A percentile compares a stretch with the other conserved stretches of the same genome.
Conservation (phyloP, 2,329 filamentous ascomycete genomes). For the Ascochyta rabiei region DNA sequence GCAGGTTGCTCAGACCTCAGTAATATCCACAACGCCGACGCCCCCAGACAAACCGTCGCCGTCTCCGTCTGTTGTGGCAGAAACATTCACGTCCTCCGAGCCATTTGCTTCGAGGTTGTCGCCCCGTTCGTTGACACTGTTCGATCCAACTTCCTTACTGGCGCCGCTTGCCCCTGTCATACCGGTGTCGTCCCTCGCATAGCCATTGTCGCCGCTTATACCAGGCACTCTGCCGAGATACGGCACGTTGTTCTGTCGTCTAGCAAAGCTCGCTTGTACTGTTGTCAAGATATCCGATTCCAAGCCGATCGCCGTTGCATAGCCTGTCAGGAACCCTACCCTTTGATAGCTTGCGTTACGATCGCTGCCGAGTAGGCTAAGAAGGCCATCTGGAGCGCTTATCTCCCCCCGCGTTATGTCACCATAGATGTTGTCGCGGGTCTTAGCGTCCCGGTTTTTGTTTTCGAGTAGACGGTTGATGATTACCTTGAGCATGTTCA, state of each 20-base stretch:
- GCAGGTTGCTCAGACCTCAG: not conserved
- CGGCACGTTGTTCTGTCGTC: not conserved
- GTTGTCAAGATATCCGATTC: not conserved
- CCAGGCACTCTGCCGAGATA: not conserved
- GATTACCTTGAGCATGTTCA: conserved; percentile 45
- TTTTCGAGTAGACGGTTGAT: conserved; percentile 6
- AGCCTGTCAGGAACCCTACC: not conserved
- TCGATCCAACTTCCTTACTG: not conserved
- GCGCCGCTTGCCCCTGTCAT: not conserved
- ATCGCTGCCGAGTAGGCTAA: not conserved
- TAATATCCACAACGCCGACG: not conserved
- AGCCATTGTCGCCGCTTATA: not conserved
- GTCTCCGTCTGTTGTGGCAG: not conserved
- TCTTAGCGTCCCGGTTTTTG: not conserved
- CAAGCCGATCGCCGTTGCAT: not conserved
- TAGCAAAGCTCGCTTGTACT: not conserved
- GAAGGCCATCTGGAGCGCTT: not conserved
- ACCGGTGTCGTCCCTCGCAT: not conserved
- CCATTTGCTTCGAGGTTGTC: not conserved
- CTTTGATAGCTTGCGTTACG: not conserved
- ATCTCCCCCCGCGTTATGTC: not conserved
- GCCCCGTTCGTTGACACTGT: not conserved
- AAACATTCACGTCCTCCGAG: not conserved
- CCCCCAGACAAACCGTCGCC: not conserved
- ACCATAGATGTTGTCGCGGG: not conserved